Evolutionary conservation across 768 basidiomycete species (phyloP).

Genomic region (Mycena amicta): DNA sequence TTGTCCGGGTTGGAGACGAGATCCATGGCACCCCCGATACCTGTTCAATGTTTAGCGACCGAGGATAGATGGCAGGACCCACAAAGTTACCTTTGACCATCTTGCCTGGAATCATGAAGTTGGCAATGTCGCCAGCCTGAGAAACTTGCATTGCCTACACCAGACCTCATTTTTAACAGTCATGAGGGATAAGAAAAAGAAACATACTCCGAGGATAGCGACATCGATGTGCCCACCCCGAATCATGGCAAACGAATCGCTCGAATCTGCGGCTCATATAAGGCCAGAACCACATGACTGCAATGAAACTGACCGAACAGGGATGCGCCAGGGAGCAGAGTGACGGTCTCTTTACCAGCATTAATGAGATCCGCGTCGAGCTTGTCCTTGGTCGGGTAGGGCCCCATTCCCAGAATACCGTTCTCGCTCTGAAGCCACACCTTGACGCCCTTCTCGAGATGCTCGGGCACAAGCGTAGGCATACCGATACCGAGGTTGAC

Average conservation of each 20-base stretch:
- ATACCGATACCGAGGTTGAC: constrained; percentile 92
- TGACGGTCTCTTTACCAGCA: constrained; percentile 93
- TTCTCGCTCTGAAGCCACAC: constrained; percentile 96
- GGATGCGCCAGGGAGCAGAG: constrained; percentile 88
- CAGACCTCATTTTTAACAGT: too few relatives aligned
- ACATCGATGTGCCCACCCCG: constrained; percentile 95
- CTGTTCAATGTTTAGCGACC: too few relatives aligned
- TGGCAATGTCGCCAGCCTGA: constrained; percentile 89
- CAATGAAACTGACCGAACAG: constrained; percentile 67
- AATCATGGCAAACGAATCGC: constrained; percentile 97
- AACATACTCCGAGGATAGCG: constrained; percentile 84
- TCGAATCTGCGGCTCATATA: constrained; percentile 59
- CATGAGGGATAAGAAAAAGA: not conserved
- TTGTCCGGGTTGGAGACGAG: constrained; percentile 94
- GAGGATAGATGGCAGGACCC: too few relatives aligned
- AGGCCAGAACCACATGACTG: constrained; percentile 1
- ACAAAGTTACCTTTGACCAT: constrained; percentile 87
- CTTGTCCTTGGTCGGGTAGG: constrained; percentile 81
- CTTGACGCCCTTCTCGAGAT: constrained; percentile 67
- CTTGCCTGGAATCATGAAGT: constrained; percentile 98
- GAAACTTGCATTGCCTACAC: constrained; percentile 99
- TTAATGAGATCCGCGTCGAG: constrained; percentile 93
- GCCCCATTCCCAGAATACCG: constrained; percentile 86
- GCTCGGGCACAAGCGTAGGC: constrained; percentile 86
- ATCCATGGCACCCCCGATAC: constrained; percentile 97